Evolutionary conservation across 106 monocot species (phyloP).

Genomic region (Platanthera guangdongensis): DNA sequence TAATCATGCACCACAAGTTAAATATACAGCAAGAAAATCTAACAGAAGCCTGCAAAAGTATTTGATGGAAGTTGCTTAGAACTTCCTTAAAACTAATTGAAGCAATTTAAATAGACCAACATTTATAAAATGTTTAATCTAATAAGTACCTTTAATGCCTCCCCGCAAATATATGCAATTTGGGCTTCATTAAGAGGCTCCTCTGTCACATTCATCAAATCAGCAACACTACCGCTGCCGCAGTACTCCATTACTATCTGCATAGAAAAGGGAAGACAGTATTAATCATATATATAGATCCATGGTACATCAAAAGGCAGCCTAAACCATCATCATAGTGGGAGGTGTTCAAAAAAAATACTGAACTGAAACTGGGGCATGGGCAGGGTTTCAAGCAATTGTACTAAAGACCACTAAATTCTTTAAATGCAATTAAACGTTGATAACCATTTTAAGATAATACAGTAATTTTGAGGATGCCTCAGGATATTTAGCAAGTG

Average conservation of each 20-base stretch:
- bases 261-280: constrained; percentile 3
- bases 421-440: neutral
- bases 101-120: neutral
- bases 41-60: neutral
- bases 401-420: neutral
- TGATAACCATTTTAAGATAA: neutral
- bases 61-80: neutral
- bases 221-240: constrained; percentile 97
- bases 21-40: constrained; percentile 1
- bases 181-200: constrained; percentile 85
- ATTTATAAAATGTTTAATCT: neutral
- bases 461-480: neutral
- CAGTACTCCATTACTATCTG: constrained; percentile 99
- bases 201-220: constrained; percentile 83
- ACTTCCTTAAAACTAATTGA: neutral
- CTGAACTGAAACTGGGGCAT: neutral
- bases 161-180: constrained; percentile 94
- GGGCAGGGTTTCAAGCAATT: neutral
- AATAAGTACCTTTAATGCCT: constrained; percentile 81
- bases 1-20: neutral
- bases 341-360: neutral
- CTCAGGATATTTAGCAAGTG: neutral
- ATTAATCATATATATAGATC: neutral
- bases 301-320: neutral
- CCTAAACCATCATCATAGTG: neutral